Base-by-base conservation (phyloP, 1,139 yeast genomes). In the Diutina pseudorugosa region DNA sequence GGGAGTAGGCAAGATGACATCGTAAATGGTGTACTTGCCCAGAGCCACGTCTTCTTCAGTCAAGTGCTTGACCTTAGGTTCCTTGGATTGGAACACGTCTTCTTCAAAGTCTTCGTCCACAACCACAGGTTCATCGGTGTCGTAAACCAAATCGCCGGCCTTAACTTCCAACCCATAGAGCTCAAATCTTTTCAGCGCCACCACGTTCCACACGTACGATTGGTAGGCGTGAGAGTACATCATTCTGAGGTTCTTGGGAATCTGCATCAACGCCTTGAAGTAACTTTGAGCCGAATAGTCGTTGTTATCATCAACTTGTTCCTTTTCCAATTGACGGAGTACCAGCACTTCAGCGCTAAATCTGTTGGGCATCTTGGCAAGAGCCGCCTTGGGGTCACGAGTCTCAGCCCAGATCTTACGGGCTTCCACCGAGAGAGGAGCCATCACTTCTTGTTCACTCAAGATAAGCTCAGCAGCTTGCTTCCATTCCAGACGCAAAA, bases 151-250 rank as follows among this genome's bases (percentile, higher is more conserved):
- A 64, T 94, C 99, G 23, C 98, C 99, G 48, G 73, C 84, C 53
- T 85, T 83, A 27, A 86, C 80, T 36, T 76, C 67, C 57, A 80
- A 62, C 1, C 98, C 98, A 67, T 76, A 84, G 54, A 82, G 65
- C 60, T 79, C 81, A 52, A 90, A 73, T 63, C 98, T 77, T 60
- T 79, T 80, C 53, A 95, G 85, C 0, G 91, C 94, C 21, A 85
- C 95, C 54, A 75, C 65, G 63, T 94, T 94, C 99, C 98, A 94
- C 47, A 94, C 79, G 61, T 84, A 93, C 57, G 97, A 89, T 68
- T 94, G 98, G 65, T 94, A 94, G 2, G 98, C 96, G 68, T 94
- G 99, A 2, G 85, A 96, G 64, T 94, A 94, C 95, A 94, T 93
- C 57, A 90, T 80, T 62, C 96, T 76, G 63, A 94, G 73, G 64